phyloP scores from a whole-genome alignment of 2,329 filamentous ascomycete species.

The Aspergillus udagawae region DNA sequence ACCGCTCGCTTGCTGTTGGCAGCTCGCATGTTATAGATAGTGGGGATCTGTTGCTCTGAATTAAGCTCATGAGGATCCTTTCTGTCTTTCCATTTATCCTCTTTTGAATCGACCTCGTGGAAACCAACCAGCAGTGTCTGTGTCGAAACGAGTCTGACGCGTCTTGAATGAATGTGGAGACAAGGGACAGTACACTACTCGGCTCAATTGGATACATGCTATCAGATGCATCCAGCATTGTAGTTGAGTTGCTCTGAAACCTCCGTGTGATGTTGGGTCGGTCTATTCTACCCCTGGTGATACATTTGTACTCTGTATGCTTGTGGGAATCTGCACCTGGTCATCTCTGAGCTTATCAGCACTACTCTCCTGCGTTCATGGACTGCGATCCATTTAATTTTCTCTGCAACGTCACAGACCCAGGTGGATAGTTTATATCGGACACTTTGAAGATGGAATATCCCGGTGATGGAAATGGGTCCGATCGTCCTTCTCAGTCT shows the following conservation, averaged over 20 bases:
- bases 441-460: constrained; percentile 17
- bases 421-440: constrained; percentile 2
- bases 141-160: background rate
- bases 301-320: background rate
- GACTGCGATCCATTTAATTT: background rate
- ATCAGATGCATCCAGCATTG: background rate
- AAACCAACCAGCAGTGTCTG: constrained; percentile 1
- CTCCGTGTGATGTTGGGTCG: background rate
- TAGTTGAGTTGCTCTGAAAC: background rate
- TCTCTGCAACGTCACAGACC: background rate
- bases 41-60: background rate
- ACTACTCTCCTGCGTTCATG: background rate
- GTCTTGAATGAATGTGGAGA: background rate
- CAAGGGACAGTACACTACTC: background rate
- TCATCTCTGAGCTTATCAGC: background rate
- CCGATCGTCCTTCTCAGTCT: constrained; percentile 8
- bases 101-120: background rate
- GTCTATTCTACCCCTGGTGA: background rate
- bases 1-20: background rate
- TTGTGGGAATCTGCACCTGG: background rate
- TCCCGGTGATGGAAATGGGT: constrained; percentile 8
- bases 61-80: background rate
- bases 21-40: background rate
- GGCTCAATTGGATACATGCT: background rate
- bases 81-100: background rate